Conservation (phyloP, 108 stramenopile species). For the Cyclotella cryptica region DNA sequence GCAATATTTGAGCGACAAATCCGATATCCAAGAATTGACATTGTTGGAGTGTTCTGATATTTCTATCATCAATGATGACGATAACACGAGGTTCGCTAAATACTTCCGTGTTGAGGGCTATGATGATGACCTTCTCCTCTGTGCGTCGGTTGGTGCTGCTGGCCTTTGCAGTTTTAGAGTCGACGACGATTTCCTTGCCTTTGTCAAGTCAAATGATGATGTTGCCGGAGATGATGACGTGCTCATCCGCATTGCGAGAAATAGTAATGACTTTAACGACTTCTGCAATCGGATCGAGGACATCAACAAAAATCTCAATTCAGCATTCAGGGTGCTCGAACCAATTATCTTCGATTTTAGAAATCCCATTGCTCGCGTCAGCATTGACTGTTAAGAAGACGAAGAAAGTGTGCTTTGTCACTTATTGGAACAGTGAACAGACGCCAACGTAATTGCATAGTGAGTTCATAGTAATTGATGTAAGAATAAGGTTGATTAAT, state of each 20-base stretch:
- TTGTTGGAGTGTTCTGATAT: conserved; percentile 27
- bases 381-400: conserved; percentile 24
- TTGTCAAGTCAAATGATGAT: background rate
- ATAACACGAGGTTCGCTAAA: conserved; percentile 15
- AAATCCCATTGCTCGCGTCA: conserved; percentile 35
- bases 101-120: conserved; percentile 29
- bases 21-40: conserved; percentile 11
- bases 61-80: background rate
- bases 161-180: conserved; percentile 14
- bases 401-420: background rate
- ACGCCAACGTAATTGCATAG: background rate
- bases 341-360: conserved; percentile 39
- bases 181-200: conserved; percentile 33
- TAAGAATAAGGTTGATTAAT: too few species aligned
- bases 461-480: conserved; percentile 3
- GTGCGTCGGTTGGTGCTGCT: conserved; percentile 9
- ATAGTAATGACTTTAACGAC: conserved; percentile 44
- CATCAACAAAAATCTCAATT: conserved; percentile 18
- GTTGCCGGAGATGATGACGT: conserved; percentile 23
- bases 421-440: conserved; percentile 7
- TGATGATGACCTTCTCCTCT: conserved; percentile 39
- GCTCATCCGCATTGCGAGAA: conserved; percentile 20
- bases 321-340: conserved; percentile 25
- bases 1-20: conserved; percentile 35
- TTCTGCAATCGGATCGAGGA: conserved; percentile 30